phyloP scores from a whole-genome alignment of 768 basidiomycete genomes.

The Panus rudis region DNA sequence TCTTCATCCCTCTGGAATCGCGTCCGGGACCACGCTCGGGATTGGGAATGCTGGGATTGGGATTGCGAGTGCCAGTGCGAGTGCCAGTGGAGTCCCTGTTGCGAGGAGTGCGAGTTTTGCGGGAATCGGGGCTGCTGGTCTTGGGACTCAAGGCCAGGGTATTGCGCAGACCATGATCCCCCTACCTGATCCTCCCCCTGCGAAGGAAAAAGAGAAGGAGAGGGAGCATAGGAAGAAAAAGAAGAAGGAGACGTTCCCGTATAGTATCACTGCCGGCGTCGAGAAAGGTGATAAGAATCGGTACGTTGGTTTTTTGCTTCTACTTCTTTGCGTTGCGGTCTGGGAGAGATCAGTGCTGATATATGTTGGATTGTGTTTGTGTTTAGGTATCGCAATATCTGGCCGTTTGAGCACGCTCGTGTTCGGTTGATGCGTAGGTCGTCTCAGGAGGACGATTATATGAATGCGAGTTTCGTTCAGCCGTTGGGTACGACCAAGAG shows the following conservation, averaged over 20 bases:
- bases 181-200: background rate
- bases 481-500: conserved; percentile 73
- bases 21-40: background rate
- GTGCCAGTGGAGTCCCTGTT: too few species aligned
- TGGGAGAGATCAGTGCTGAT: too few species aligned
- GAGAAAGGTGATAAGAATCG: conserved; percentile 94
- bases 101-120: background rate
- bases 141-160: too few species aligned
- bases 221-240: conserved; percentile 2
- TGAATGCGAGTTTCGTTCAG: conserved; percentile 92
- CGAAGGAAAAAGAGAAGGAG: background rate
- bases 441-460: conserved; percentile 67
- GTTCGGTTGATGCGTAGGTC: conserved; percentile 51
- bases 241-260: conserved; percentile 49
- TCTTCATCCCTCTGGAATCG: background rate
- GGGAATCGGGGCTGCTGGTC: background rate
- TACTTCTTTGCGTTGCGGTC: background rate
- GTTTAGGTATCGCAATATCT: conserved; percentile 86
- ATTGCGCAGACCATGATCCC: too few species aligned
- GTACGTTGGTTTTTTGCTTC: conserved; percentile 31
- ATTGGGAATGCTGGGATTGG: too few species aligned
- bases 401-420: conserved; percentile 94
- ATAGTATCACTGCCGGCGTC: conserved; percentile 90
- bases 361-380: background rate
- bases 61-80: too few species aligned